Evolutionary conservation across 768 basidiomycete genomes (phyloP).

Genomic region (Erythrobasidium yunnanense): DNA sequence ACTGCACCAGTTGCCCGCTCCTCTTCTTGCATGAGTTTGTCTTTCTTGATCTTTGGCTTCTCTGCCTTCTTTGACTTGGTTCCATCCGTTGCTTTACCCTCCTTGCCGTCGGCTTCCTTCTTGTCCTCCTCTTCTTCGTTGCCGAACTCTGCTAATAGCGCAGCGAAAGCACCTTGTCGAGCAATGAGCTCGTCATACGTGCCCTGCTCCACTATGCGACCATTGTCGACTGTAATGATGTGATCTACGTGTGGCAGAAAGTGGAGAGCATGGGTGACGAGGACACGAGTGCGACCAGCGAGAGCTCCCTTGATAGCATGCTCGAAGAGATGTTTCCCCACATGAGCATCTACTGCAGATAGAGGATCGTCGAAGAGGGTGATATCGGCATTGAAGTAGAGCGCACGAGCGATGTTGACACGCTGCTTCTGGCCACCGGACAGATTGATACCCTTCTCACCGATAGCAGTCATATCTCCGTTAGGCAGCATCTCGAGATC

Average conservation of each 20-base stretch:
- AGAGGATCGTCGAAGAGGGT: slow-evolving; percentile 70
- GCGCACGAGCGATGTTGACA: slow-evolving; percentile 71
- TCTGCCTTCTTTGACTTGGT: slow-evolving; percentile 43
- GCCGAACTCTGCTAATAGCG: slow-evolving; percentile 67
- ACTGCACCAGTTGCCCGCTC: slow-evolving; percentile 55
- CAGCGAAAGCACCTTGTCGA: slow-evolving; percentile 57
- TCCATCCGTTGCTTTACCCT: slow-evolving; percentile 42
- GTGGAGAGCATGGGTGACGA: slow-evolving; percentile 85
- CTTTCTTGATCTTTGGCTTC: slow-evolving; percentile 42
- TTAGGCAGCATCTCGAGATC: slow-evolving; percentile 66
- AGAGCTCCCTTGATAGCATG: slow-evolving; percentile 62
- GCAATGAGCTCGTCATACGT: slow-evolving; percentile 63
- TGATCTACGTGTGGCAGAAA: slow-evolving; percentile 81
- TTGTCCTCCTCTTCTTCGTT: slow-evolving; percentile 49
- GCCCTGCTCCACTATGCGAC: slow-evolving; percentile 67
- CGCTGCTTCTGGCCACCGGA: slow-evolving; percentile 73
- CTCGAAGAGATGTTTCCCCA: slow-evolving; percentile 74
- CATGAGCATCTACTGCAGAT: slow-evolving; percentile 72
- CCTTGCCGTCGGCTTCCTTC: slow-evolving; percentile 39
- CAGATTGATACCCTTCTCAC: slow-evolving; percentile 66
- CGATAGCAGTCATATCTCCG: slow-evolving; percentile 62
- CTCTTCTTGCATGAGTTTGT: slow-evolving; percentile 67
- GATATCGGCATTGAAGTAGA: slow-evolving; percentile 76
- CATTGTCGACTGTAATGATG: slow-evolving; percentile 66
- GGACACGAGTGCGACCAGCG: slow-evolving; percentile 62